A percentile compares a stretch with the other conserved stretches of the same genome.
Evolutionary conservation across 768 basidiomycete species (phyloP).

Genomic region (Ephemerocybe angulata): DNA sequence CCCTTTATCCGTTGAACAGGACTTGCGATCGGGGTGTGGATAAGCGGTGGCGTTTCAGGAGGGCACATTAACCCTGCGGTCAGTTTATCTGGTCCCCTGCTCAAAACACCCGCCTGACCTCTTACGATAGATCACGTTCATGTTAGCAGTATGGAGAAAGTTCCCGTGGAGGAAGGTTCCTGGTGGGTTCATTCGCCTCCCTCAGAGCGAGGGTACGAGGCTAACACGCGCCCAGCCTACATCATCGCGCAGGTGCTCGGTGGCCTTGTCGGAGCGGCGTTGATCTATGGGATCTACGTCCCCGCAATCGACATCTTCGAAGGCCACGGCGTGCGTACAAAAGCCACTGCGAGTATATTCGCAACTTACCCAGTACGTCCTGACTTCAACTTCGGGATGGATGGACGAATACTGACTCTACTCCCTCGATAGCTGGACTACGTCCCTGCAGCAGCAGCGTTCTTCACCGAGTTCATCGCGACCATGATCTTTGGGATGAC

Average conservation of each 20-base stretch:
- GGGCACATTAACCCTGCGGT: constrained; percentile 77
- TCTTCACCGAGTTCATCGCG: constrained; percentile 52
- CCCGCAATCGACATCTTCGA: constrained; percentile 65
- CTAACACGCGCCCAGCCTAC: constrained; percentile 15
- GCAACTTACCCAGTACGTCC: constrained; percentile 56
- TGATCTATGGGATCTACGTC: constrained; percentile 62
- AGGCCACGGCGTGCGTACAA: constrained; percentile 53
- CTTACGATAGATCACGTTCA: constrained; percentile 57
- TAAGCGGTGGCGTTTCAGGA: constrained; percentile 61
- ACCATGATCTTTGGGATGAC: constrained; percentile 51
- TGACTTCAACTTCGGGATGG: too few relatives aligned
- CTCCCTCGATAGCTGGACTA: constrained; percentile 28
- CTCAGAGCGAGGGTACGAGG: not conserved
- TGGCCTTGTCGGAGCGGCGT: constrained; percentile 51
- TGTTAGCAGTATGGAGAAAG: constrained; percentile 61
- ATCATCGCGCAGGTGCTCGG: constrained; percentile 58
- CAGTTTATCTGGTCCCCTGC: constrained; percentile 14
- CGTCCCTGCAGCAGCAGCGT: constrained; percentile 36
- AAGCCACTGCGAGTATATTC: constrained; percentile 56
- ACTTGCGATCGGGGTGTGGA: constrained; percentile 65
- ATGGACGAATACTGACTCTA: not conserved
- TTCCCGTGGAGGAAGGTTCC: constrained; percentile 86
- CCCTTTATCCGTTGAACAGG: not conserved
- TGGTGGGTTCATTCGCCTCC: constrained; percentile 18
- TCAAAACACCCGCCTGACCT: not conserved